Base-by-base conservation (phyloP, 768 basidiomycete species). In the Auricularia sp. region DNA sequence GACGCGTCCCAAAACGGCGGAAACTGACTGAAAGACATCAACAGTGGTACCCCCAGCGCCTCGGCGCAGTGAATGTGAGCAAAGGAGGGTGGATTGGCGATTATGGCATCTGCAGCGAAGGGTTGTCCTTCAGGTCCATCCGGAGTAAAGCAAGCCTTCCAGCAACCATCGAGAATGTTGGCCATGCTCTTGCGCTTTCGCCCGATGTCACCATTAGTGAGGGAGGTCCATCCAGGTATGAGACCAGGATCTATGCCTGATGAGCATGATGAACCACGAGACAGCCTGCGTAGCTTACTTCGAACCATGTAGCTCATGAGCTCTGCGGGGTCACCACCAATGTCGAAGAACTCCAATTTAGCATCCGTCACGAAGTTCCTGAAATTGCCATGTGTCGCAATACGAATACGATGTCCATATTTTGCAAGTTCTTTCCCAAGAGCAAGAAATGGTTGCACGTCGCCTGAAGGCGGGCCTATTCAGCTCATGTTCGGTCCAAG, bases 271-370 rank as follows among this genome's bases (percentile, higher is more conserved):
- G 39, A 8, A 8, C 8, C 39, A 8, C 39, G 39, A 42, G 12
- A 7, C 12, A 14, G 8, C 7, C 3, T 59, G 33, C 34, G 62
- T 42, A 47, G 68, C 79, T 68, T 66, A 86, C 86, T 87, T 72
- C 83, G 84, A 61, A 87, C 86, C 86, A 87, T 87, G 66, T 85
- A 87, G 58, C 83, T 83, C 85, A 87, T 87, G 10, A 87, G 73
- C 64, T 85, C 83, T 62, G 82, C 80, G 0, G 85, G 86, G 71
- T 84, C 78, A 1, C 85, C 86, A 8, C 86, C 85, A 42, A 85
- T 81, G 62, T 77, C 77, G 69, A 80, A 86, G 71, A 84, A 87
- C 65, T 86, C 85, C 4, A 87, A 72, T 1, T 79, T 80, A 16
- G 77, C 72, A 1, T 80, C 78, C 4, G 70, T 71, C 18, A 87